Base-by-base conservation (phyloP, 2,329 filamentous ascomycete species). In the Aspergillus sp. region DNA sequence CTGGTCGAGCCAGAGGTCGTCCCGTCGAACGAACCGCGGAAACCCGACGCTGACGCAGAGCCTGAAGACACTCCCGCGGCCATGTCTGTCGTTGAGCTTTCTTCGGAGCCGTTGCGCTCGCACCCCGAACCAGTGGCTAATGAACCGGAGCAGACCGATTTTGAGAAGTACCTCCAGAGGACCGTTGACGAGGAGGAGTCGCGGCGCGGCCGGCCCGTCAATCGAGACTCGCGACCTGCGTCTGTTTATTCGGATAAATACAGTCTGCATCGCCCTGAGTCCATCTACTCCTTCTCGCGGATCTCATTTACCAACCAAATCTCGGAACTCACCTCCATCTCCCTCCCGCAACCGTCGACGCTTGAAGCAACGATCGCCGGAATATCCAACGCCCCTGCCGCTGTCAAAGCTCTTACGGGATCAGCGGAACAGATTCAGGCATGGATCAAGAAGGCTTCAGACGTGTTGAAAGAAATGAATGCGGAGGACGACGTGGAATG, bases 401-500 rank as follows among this genome's bases (percentile, higher is more conserved):
- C 89, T 15, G 78, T 86, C 7, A 82, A 77, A 39, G 86, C 86
- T 0, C 71, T 96, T 34, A 81, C 85, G 43, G 82, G 84, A 45
- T 86, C 89, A 8, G 86, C 88, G 4, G 85, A 93, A 40, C 88
- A 96, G 59, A 96, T 98, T 44, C 75, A 82, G 42, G 80, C 82
- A 50, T 98, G 91, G 91, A 94, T 95, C 52, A 74, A 75, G 42
- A 95, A 95, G 58, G 89, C 89, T 0, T 81, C 81, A 0, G 86
- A 93, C 49, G 88, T 96, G 19, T 78, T 98, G 33, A 75, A 75
- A 34, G 88, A 88, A 4, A 67, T 98, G 26, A 86, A 96, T 56
- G 86, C 88, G 33, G 89, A 96, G 42, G 91, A 96, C 57, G 91
- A 98, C 53, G 86, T 96, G 11, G 89, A 96, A 58, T 98, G 91